phyloP scores from a whole-genome alignment of 2,329 filamentous ascomycete species.

The Fusarium metavorans region DNA sequence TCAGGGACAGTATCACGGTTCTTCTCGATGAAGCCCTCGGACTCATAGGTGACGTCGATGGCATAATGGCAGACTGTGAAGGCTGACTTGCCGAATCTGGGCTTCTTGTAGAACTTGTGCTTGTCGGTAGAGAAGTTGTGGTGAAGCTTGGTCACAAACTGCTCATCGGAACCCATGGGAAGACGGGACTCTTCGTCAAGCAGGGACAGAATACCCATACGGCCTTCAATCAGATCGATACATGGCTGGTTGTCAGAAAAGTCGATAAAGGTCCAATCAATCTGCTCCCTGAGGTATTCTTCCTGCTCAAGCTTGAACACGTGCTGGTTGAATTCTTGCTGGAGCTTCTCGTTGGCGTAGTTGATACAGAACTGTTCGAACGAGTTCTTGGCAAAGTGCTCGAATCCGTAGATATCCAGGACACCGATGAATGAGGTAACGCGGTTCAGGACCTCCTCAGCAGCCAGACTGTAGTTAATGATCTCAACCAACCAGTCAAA shows the following conservation, averaged over 20 bases:
- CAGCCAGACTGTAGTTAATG: slow-evolving; percentile 91
- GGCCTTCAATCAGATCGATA: slow-evolving; percentile 98
- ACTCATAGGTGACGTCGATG: slow-evolving; percentile 97
- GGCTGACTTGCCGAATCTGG: slow-evolving; percentile 94
- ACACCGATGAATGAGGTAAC: slow-evolving; percentile 96
- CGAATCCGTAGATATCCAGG: slow-evolving; percentile 98
- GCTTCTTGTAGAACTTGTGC: slow-evolving; percentile 98
- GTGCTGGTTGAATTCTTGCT: slow-evolving; percentile 99
- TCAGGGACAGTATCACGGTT: slow-evolving; percentile 98
- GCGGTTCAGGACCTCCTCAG: slow-evolving; percentile 84
- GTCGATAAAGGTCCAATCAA: slow-evolving; percentile 99
- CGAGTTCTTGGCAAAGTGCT: slow-evolving; percentile 99
- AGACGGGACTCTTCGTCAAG: slow-evolving; percentile 96
- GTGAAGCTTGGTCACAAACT: slow-evolving; percentile 96
- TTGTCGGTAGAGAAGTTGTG: slow-evolving; percentile 92
- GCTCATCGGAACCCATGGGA: slow-evolving; percentile 97
- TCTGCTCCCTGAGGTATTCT: slow-evolving; percentile 94
- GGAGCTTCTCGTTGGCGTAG: slow-evolving; percentile 98
- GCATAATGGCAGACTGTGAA: slow-evolving; percentile 99
- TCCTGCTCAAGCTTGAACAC: slow-evolving; percentile 99
- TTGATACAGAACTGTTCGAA: slow-evolving; percentile 99
- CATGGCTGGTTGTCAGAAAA: slow-evolving; percentile 99
- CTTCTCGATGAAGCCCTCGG: slow-evolving; percentile 99
- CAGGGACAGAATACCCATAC: slow-evolving; percentile 90
- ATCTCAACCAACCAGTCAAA: slow-evolving; percentile 99